Conservation (phyloP, 1,284 basidiomycete genomes). For the Moniliella sp. region DNA sequence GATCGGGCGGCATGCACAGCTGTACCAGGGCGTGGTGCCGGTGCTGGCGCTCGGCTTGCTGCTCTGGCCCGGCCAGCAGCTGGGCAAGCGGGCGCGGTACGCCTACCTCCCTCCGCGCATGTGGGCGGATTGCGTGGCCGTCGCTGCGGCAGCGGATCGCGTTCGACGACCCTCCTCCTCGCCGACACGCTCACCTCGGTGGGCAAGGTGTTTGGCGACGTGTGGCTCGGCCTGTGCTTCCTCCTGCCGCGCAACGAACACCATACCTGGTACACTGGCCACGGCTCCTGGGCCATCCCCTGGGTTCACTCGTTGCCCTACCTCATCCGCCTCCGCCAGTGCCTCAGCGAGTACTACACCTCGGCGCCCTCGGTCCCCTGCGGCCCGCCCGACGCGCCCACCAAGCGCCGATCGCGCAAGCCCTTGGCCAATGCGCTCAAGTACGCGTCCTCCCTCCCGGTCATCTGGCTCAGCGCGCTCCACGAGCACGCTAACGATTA, state of each 20-base stretch:
- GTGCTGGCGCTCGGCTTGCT: slow-evolving; percentile 7
- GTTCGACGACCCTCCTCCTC: slow-evolving; percentile 72
- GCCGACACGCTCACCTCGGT: slow-evolving; percentile 90
- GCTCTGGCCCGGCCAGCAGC: slow-evolving; percentile 18
- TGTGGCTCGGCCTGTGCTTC: slow-evolving; percentile 58
- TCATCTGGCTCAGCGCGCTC: slow-evolving; percentile 50
- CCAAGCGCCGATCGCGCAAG: slow-evolving; percentile 26
- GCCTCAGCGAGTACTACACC: slow-evolving; percentile 57
- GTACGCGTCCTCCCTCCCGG: slow-evolving; percentile 91
- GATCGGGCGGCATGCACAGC: slow-evolving; percentile 18
- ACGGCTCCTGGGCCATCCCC: slow-evolving; percentile 43
- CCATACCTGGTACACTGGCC: slow-evolving; percentile 21
- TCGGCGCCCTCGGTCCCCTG: slow-evolving; percentile 1
- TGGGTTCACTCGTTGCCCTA: slow-evolving; percentile 64
- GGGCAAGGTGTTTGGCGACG: slow-evolving; percentile 82
- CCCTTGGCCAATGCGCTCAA: slow-evolving; percentile 84
- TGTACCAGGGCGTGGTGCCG: slow-evolving; percentile 17
- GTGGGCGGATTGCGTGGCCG: neutral
- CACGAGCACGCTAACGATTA: slow-evolving; percentile 1
- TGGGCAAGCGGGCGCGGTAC: slow-evolving; percentile 8
- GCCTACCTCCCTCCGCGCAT: neutral
- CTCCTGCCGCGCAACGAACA: slow-evolving; percentile 42
- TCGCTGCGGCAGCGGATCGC: slow-evolving; percentile 42
- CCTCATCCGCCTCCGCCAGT: slow-evolving; percentile 72
- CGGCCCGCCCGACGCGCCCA: neutral